Evolutionary conservation across 2,329 filamentous ascomycete genomes (phyloP).

Genomic region (Alternaria solani): DNA sequence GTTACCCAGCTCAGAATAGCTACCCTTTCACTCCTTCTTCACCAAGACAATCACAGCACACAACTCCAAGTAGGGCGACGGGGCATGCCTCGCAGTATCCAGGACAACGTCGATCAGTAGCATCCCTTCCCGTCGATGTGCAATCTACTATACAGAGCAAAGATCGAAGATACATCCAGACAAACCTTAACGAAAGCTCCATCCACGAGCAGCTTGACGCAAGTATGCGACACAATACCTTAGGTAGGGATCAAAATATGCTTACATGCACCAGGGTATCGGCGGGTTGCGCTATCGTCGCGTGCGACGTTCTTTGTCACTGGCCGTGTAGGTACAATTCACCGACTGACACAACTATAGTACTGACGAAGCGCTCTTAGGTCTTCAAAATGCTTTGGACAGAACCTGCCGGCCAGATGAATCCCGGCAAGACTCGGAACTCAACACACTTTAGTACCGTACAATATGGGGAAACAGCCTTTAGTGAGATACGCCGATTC

Average conservation of each 20-base stretch:
- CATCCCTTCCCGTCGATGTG: neutral
- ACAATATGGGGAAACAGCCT: neutral
- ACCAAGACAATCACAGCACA: too few species aligned
- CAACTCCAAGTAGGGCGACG: too few species aligned
- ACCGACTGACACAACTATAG: neutral
- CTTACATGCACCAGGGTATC: neutral
- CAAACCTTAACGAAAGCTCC: neutral
- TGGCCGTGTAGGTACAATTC: neutral
- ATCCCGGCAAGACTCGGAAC: neutral
- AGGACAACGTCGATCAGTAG: neutral
- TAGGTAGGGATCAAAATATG: accelerated
- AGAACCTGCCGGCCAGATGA: neutral
- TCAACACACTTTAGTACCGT: neutral
- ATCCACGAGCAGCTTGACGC: neutral
- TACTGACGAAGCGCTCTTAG: neutral
- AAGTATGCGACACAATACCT: accelerated
- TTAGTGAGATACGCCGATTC: neutral
- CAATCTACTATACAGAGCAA: neutral
- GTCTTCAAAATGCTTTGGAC: neutral
- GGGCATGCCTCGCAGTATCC: neutral
- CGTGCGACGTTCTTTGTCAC: neutral
- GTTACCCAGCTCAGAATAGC: too few species aligned
- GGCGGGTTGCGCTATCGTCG: neutral
- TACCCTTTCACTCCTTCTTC: too few species aligned
- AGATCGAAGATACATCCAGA: neutral